Conservation (phyloP, 106 monocot genomes). For the Dendrobium catenatum region DNA sequence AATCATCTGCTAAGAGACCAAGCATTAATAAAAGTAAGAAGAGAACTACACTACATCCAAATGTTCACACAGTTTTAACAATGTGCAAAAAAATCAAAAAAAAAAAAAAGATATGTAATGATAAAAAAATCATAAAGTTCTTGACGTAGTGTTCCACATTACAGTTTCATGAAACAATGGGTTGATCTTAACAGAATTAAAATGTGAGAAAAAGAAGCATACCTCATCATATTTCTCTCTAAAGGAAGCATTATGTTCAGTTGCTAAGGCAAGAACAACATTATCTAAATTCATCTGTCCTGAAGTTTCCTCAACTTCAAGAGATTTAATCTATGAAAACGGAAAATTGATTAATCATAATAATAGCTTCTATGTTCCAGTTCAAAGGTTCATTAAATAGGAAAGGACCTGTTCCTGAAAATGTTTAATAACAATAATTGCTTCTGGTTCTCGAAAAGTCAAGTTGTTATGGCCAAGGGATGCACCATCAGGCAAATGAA, state of each 20-base stretch:
- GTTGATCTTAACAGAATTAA: background rate
- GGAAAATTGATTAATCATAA: constrained; percentile 17
- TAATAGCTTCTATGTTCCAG: background rate
- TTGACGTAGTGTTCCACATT: background rate
- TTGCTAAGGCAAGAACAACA: constrained; percentile 48
- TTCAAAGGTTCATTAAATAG: background rate
- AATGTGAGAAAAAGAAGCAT: background rate
- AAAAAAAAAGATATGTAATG: background rate
- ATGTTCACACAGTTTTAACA: background rate
- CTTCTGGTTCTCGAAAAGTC: constrained; percentile 53
- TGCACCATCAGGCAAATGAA: constrained; percentile 12
- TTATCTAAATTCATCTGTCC: constrained; percentile 51
- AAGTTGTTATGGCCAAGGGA: constrained; percentile 23
- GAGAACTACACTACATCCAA: background rate
- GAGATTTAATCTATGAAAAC: background rate
- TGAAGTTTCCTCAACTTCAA: constrained; percentile 47
- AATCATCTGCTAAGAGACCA: background rate
- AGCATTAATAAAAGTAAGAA: background rate
- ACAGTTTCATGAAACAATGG: background rate
- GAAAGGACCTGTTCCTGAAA: constrained; percentile 61
- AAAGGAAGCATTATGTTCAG: constrained; percentile 49
- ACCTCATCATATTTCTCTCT: constrained; percentile 63
- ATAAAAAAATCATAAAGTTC: background rate
- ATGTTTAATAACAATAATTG: constrained; percentile 55
- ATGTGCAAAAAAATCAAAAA: background rate